Evolutionary conservation across 495 filamentous ascomycete species (phyloP).

Genomic region (Acidiella bohemica): DNA sequence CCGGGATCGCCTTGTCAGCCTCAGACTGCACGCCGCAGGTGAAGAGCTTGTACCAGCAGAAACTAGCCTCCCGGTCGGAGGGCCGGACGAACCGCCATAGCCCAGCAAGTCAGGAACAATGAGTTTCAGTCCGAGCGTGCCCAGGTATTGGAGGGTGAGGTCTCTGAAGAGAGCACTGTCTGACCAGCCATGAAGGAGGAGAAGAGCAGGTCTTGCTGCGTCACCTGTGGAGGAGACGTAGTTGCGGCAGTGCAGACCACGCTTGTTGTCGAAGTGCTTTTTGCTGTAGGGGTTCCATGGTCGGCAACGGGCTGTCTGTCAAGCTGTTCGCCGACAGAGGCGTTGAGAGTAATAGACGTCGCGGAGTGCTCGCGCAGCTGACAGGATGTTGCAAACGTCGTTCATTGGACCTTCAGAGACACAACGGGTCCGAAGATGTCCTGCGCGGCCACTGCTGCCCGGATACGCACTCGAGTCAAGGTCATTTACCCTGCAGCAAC

Average conservation of each 20-base stretch:
- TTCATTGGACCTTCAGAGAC: no score
- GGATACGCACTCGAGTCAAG: no score
- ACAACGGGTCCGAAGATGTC: no score
- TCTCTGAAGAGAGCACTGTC: slow-evolving; percentile 11
- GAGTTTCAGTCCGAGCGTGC: neutral
- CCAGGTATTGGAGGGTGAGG: slow-evolving; percentile 2
- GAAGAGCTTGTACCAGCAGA: slow-evolving; percentile 16
- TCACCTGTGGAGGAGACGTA: slow-evolving; percentile 1
- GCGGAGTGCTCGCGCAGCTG: no score
- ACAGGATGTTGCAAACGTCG: no score
- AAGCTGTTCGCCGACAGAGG: no score
- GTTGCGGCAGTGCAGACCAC: slow-evolving; percentile 12
- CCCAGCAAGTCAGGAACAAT: slow-evolving; percentile 18
- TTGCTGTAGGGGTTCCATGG: slow-evolving; percentile 11
- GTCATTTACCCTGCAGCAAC: no score
- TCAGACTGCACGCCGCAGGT: slow-evolving; percentile 4
- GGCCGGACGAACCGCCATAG: slow-evolving; percentile 17
- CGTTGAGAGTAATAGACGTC: no score
- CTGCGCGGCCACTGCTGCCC: no score
- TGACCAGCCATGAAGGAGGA: slow-evolving; percentile 18
- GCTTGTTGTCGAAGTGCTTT: slow-evolving; percentile 9
- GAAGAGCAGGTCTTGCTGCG: slow-evolving; percentile 4
- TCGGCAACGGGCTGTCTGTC: neutral
- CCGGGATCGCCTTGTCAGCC: slow-evolving; percentile 6
- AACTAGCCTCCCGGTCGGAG: slow-evolving; percentile 1